phyloP scores from a whole-genome alignment of 192 early-diverging fungal species.

The Phlyctochytrium bullatum region DNA sequence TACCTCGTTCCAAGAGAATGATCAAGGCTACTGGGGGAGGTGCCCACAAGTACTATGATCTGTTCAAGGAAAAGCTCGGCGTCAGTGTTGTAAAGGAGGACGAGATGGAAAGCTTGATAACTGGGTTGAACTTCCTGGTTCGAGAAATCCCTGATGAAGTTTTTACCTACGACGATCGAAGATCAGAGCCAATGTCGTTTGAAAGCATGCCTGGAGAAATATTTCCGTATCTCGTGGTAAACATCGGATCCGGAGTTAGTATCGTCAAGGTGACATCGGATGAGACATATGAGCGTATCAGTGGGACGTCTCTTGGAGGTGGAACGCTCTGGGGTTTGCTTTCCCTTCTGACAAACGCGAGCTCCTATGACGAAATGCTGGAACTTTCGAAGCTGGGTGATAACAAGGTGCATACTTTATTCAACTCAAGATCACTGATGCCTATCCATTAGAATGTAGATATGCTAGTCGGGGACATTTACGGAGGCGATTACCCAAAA shows the following conservation, averaged over 20 bases:
- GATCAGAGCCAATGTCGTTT: constrained; percentile 61
- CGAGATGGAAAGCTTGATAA: constrained; percentile 81
- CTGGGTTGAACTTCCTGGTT: constrained; percentile 85
- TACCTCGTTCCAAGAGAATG: constrained; percentile 25
- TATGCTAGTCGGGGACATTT: constrained; percentile 88
- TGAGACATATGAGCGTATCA: constrained; percentile 83
- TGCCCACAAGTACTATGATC: constrained; percentile 73
- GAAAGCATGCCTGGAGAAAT: constrained; percentile 54
- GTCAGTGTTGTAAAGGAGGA: constrained; percentile 82
- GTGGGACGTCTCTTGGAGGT: constrained; percentile 77
- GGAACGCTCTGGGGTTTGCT: constrained; percentile 95
- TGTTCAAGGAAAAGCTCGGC: constrained; percentile 62
- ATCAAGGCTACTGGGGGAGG: constrained; percentile 78
- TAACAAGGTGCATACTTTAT: too few species aligned
- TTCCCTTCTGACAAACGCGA: constrained; percentile 81
- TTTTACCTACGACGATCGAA: constrained; percentile 83
- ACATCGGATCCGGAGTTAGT: constrained; percentile 95
- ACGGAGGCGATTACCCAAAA: constrained; percentile 72
- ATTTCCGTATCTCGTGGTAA: constrained; percentile 95
- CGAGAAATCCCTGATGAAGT: constrained; percentile 90
- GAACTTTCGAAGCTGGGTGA: constrained; percentile 87
- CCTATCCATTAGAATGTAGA: too few species aligned
- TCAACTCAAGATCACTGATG: too few species aligned
- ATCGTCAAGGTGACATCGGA: constrained; percentile 92
- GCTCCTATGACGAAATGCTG: constrained; percentile 78